Evolutionary conservation across 2,329 filamentous ascomycete species (phyloP).

Genomic region (Stagonosporopsis cucurbitacearum): DNA sequence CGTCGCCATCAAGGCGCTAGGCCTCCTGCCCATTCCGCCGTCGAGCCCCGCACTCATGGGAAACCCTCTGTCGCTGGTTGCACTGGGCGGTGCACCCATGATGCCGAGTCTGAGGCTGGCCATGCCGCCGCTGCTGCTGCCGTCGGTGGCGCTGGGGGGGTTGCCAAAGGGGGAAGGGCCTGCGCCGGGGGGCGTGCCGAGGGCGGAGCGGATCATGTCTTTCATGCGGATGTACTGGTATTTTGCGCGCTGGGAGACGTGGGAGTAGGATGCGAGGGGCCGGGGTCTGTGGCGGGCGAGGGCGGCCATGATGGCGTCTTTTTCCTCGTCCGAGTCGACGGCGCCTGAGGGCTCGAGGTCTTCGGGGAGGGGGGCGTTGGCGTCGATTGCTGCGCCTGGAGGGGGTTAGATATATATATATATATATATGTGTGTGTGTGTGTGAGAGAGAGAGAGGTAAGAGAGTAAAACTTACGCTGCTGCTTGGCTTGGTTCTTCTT

Average conservation of each 20-base stretch:
- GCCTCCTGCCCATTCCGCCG: constrained; percentile 30
- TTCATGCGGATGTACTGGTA: constrained; percentile 69
- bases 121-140: constrained; percentile 30
- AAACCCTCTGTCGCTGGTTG: constrained; percentile 39
- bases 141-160: constrained; percentile 29
- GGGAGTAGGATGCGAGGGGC: constrained; percentile 72
- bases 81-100: constrained; percentile 43
- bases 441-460: not conserved
- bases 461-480: constrained; percentile 72
- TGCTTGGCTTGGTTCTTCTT: constrained; percentile 99
- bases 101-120: constrained; percentile 39
- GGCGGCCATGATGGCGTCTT: constrained; percentile 83
- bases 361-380: constrained; percentile 88
- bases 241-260: constrained; percentile 59
- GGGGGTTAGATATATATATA: constrained; percentile 11
- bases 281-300: constrained; percentile 75
- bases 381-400: constrained; percentile 88
- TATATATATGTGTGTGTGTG: not conserved
- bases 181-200: constrained; percentile 54
- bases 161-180: constrained; percentile 28
- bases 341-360: constrained; percentile 74
- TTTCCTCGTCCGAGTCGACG: constrained; percentile 94
- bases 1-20: constrained; percentile 39
- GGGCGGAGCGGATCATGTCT: constrained; percentile 66
- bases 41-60: constrained; percentile 44